Conservation (phyloP, 2,329 filamentous ascomycete species). For the Aspergillus sp. region DNA sequence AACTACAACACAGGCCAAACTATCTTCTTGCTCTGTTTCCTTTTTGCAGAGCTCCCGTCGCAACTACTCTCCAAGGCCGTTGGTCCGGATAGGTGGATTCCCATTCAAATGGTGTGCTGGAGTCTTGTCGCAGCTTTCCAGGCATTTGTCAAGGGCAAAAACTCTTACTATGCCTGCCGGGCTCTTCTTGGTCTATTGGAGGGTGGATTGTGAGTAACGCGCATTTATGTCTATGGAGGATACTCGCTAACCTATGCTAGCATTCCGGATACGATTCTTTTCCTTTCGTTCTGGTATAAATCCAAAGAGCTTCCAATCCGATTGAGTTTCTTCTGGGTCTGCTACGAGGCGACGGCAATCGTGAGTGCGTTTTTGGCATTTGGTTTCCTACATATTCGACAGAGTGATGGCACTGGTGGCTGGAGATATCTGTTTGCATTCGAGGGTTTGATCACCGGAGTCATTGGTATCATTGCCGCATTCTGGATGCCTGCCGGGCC, state of each 20-base stretch:
- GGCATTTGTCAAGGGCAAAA: conserved; percentile 45
- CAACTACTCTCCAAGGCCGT: conserved; percentile 57
- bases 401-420: conserved; percentile 32
- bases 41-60: conserved; percentile 54
- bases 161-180: conserved; percentile 38
- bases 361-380: conserved; percentile 45
- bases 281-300: conserved; percentile 72
- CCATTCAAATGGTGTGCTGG: conserved; percentile 54
- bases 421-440: conserved; percentile 41
- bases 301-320: conserved; percentile 64
- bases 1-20: conserved; percentile 42
- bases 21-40: conserved; percentile 31
- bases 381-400: conserved; percentile 36
- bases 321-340: conserved; percentile 67
- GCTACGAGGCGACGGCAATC: conserved; percentile 48
- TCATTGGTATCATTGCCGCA: conserved; percentile 53
- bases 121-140: conserved; percentile 50
- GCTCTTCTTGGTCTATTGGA: conserved; percentile 47
- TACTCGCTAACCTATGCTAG: conserved; percentile 12
- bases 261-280: conserved; percentile 45
- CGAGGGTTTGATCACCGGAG: conserved; percentile 45
- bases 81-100: conserved; percentile 58
- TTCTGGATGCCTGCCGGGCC: conserved; percentile 62
- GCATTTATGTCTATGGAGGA: conserved; percentile 18
- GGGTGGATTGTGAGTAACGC: conserved; percentile 56